A percentile compares a stretch with the other conserved stretches of the same genome.
These are phyloP conservation scores for Talaromyces verruculosus DNA, from an alignment of 2,329 filamentous ascomycete genomes.

Conservation along the genomic window DNA sequence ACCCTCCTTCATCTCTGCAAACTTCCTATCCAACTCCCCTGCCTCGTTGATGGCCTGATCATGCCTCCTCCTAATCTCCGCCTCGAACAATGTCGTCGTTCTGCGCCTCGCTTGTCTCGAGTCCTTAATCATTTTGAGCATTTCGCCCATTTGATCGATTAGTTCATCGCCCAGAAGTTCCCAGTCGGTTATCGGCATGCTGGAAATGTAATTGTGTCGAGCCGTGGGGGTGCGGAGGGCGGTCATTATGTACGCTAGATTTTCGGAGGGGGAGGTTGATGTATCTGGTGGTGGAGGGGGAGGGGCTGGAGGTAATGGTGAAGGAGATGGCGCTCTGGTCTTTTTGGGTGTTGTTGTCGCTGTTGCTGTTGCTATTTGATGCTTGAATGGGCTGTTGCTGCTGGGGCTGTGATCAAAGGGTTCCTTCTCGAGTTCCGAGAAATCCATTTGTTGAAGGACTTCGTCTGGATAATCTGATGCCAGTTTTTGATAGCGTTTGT, in stretches of 20 bases:
- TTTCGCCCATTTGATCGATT: conserved; percentile 53
- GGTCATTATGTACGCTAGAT: conserved; percentile 38
- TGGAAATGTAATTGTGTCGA: conserved; percentile 53
- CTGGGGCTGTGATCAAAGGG: conserved; percentile 49
- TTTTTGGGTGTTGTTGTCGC: conserved; percentile 6
- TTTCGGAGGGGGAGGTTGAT: conserved; percentile 33
- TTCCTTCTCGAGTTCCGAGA: conserved; percentile 51
- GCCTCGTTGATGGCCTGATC: conserved; percentile 52
- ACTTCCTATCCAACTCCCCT: conserved; percentile 49
- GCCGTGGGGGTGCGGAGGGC: conserved; percentile 34
- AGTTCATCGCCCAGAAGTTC: conserved; percentile 64
- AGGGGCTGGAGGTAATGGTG: conserved; percentile 13
- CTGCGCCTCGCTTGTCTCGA: conserved; percentile 56
- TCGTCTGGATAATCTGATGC: conserved; percentile 51
- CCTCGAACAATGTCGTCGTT: conserved; percentile 55
- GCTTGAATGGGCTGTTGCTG: neutral
- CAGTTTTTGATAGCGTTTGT: conserved; percentile 33
- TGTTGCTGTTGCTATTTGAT: neutral
- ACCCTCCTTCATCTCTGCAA: conserved; percentile 55
- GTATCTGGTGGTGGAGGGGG: conserved; percentile 26
- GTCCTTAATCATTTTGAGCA: conserved; percentile 54
- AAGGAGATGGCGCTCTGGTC: neutral
- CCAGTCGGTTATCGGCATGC: conserved; percentile 57
- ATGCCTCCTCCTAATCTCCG: conserved; percentile 56
- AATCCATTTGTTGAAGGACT: conserved; percentile 48